Evolutionary conservation across 2,329 filamentous ascomycete species (phyloP), one percentile per base, ranked within the genome.

Genomic region (Grosmannia serpens): DNA sequence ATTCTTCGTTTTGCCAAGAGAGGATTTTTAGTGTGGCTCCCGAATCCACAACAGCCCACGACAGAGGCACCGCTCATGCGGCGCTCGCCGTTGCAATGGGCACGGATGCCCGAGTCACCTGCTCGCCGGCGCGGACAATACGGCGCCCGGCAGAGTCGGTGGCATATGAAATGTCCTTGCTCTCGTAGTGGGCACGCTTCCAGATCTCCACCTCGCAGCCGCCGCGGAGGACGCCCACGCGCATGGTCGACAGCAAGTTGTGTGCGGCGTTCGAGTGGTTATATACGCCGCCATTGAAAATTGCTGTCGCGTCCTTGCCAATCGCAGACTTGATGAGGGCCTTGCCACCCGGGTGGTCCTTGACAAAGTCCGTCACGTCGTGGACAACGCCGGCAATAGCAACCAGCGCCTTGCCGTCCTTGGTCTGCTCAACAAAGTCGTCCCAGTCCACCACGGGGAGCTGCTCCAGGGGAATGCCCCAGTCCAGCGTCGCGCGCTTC

Each of bases 251-350:
- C 63, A 95, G 80, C 61, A 94, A 74, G 75, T 95, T 95, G 79
- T 95, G 89, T 41, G 89, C 89, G 58, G 88, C 89, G 74, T 95
- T 95, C 70, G 86, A 90, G 78, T 95, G 89, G 71, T 87, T 82
- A 77, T 95, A 95, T 62, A 95, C 87, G 74, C 89, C 89, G 64
- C 89, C 89, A 73, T 95, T 95, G 82, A 95, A 95, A 74, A 91
- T 89, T 66, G 89, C 88, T 20, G 89, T 94, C 58, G 89, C 88
- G 63, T 95, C 89, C 77, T 94, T 94, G 71, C 89, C 89, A 59
- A 95, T 82, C 55, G 85, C 88, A 31, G 86, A 88, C 64, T 77
- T 83, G 75, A 95, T 94, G 75, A 95, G 86, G 49, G 88, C 87
- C 78, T 88, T 90, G 70, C 89, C 89, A 79, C 89, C 89, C n/a